Evolutionary conservation across 2,329 filamentous ascomycete genomes (phyloP).

Genomic region (Xylaria sp.): DNA sequence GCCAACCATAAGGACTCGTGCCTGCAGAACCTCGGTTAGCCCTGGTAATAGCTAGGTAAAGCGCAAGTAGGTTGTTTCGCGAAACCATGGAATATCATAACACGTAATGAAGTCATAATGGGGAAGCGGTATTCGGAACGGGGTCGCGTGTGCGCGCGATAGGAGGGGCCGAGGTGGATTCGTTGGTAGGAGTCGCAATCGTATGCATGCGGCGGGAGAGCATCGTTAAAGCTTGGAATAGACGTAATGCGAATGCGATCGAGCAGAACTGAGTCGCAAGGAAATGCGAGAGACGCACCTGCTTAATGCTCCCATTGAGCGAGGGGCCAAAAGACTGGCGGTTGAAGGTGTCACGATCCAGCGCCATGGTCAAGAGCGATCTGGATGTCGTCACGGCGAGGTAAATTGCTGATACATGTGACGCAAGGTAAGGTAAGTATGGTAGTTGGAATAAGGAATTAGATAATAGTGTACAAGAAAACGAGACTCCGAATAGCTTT

Average conservation of each 20-base stretch:
- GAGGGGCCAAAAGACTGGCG: constrained; percentile 73
- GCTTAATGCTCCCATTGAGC: constrained; percentile 73
- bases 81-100: constrained; percentile 1
- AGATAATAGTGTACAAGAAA: not conserved
- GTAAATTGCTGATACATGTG: constrained; percentile 44
- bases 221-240: constrained; percentile 11
- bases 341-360: constrained; percentile 65
- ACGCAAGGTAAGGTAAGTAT: constrained; percentile 14
- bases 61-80: constrained; percentile 26
- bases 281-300: constrained; percentile 60
- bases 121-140: constrained; percentile 5
- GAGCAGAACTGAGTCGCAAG: constrained; percentile 29
- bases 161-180: constrained; percentile 7
- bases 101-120: not conserved
- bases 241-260: constrained; percentile 11
- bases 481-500: not conserved
- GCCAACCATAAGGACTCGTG: constrained; percentile 91
- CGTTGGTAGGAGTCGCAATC: constrained; percentile 27
- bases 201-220: constrained; percentile 8
- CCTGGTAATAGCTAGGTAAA: constrained; percentile 15
- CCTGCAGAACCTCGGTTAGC: constrained; percentile 64
- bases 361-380: constrained; percentile 45
- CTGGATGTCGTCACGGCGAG: constrained; percentile 41
- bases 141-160: constrained; percentile 24
- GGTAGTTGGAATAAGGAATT: not conserved